Base-by-base conservation (phyloP, 2,329 filamentous ascomycete species). In the Aspergillus sp. region DNA sequence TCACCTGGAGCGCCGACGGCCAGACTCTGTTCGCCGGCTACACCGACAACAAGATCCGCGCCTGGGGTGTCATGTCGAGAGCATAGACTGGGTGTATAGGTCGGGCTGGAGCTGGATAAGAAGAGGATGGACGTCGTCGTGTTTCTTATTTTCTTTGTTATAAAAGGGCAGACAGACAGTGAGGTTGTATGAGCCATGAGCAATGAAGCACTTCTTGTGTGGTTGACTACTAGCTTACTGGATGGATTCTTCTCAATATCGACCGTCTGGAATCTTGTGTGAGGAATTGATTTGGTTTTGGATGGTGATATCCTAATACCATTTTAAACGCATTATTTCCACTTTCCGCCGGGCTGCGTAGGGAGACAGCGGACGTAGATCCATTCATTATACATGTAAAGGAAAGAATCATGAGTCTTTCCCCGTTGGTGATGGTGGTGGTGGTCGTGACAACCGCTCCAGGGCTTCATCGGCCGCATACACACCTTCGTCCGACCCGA, bases 21-120 rank as follows among this genome's bases (percentile, higher is more conserved):
- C 89, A 96, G 80, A 96, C 91, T 63, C 76, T 98, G 67, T 98
- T 98, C 70, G 88, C 91, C 66, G 91, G 91, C 70, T 98, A 98
- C 80, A 98, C 91, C 58, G 91, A 98, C 75, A 96, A 95, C 80
- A 82, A 93, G 74, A 94, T 94, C 74, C 84, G 88, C 60, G 86
- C 85, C 56, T 94, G 86, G 86, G 86, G 86, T 72, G 86, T 94
- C 63, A 93, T 94, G 86, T 91, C 85, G 67, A 78, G 86, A 69
- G 84, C 82, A 71, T 88, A 85, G 53, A 58, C 53, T 41, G 45
- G 32, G 16, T 14, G 33, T 20, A 19, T 12, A 20, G 15, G 4
- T 34, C 33, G 37, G 40, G 40, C 38, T 38, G 41, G 39, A 43
- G 42, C 43, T 42, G 43, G 44, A 45, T 44, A 41, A 41, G 36